Percentiles rank a stretch among this genome's conserved stretches.
Evolutionary conservation across 768 basidiomycete species (phyloP).

Genomic region (Leccinum ochraceum): DNA sequence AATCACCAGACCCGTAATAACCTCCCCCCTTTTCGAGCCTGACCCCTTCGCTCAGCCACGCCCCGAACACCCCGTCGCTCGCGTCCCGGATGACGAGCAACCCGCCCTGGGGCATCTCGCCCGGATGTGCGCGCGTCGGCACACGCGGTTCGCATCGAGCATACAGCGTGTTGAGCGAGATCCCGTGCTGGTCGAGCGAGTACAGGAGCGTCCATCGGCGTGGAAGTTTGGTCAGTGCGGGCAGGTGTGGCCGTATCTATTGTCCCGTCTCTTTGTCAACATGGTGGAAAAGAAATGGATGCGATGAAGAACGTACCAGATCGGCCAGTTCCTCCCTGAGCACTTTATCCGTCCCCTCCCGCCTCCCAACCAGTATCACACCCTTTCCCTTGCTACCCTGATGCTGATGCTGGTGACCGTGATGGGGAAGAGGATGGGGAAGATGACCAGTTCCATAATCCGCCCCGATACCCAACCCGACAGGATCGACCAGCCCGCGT

Average conservation of each 20-base stretch:
- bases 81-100: conserved; percentile 70
- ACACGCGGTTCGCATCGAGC: conserved; percentile 50
- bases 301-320: conserved; percentile 45
- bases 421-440: neutral
- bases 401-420: neutral
- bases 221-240: conserved; percentile 71
- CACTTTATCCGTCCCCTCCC: conserved; percentile 53
- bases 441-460: conserved; percentile 8
- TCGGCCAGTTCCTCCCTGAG: conserved; percentile 56
- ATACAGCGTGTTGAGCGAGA: conserved; percentile 89
- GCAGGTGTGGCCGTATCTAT: conserved; percentile 71
- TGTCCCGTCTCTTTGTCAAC: neutral
- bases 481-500: conserved; percentile 38
- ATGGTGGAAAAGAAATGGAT: no score
- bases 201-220: conserved; percentile 78
- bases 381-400: conserved; percentile 39
- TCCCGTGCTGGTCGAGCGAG: conserved; percentile 94
- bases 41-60: conserved; percentile 75
- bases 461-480: conserved; percentile 38
- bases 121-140: conserved; percentile 25
- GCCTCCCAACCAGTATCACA: conserved; percentile 56
- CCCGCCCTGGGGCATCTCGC: conserved; percentile 40
- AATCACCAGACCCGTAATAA: conserved; percentile 85
- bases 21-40: conserved; percentile 61
- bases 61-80: conserved; percentile 72